A percentile compares a stretch with the other conserved stretches of the same genome.
Evolutionary conservation across 768 basidiomycete genomes (phyloP).

Genomic region (Podaxis mareebaensis): DNA sequence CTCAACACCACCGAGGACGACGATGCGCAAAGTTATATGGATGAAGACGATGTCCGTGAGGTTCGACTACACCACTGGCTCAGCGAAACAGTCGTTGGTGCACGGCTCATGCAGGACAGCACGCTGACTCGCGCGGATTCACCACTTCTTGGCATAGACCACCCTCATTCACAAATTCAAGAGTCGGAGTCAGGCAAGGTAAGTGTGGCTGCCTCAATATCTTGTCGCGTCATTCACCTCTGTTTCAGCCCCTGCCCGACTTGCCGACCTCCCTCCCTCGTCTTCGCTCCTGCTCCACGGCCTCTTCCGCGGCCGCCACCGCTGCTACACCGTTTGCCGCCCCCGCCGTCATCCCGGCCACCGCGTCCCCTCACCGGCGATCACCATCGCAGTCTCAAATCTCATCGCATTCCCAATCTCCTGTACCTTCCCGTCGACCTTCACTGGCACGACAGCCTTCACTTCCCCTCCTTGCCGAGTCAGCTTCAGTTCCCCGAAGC

Average conservation of each 20-base stretch:
- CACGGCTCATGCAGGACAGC: conserved; percentile 1
- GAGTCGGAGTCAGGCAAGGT: conserved; percentile 1
- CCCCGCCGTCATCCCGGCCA: not conserved
- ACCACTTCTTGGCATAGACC: conserved; percentile 11
- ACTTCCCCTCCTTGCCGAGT: conserved; percentile 19
- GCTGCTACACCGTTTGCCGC: not conserved
- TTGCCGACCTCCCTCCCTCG: not conserved
- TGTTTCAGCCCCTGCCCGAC: conserved; percentile 7
- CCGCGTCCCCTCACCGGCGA: not conserved
- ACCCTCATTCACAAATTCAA: not conserved
- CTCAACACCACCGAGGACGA: not conserved
- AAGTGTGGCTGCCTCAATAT: not conserved
- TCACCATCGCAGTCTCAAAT: not conserved
- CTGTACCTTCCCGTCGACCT: conserved; percentile 16
- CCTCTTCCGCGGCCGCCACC: not conserved
- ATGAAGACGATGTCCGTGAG: conserved; percentile 4
- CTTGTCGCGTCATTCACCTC: not conserved
- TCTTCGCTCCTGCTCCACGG: conserved; percentile 3
- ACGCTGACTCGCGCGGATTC: conserved; percentile 10
- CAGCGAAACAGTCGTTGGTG: conserved; percentile 1
- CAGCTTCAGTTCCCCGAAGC: conserved; percentile 6
- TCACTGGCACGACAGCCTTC: conserved; percentile 18
- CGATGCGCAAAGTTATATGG: conserved; percentile 7
- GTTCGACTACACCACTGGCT: conserved; percentile 11
- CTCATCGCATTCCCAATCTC: conserved; percentile 1